Percentiles rank a stretch among this genome's conserved stretches.
These are phyloP conservation scores for Chrysanthemum lavandulifolium DNA, from an alignment of 129 eudicot genomes.

Conservation along the genomic window DNA sequence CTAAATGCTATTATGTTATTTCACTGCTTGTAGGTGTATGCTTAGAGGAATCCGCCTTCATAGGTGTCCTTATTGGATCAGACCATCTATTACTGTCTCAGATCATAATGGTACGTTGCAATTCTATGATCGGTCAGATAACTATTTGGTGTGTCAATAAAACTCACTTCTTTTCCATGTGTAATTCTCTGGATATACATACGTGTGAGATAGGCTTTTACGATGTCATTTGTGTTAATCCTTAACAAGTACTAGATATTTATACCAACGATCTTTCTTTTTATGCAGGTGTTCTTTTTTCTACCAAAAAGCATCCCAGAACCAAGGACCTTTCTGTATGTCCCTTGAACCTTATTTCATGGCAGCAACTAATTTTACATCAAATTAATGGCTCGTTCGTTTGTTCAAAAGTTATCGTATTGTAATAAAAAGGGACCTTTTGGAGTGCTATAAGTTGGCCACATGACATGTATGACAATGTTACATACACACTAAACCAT, in stretches of 20 bases:
- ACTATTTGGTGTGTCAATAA: no score
- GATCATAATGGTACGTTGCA: slow-evolving; percentile 69
- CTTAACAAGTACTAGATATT: neutral
- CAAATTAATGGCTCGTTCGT: neutral
- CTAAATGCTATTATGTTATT: neutral
- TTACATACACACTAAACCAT: neutral
- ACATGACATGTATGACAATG: neutral
- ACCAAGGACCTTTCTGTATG: slow-evolving; percentile 59
- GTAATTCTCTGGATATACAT: no score
- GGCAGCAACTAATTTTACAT: neutral
- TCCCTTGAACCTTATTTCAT: slow-evolving; percentile 3
- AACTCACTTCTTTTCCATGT: no score
- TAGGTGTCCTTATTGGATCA: slow-evolving; percentile 93
- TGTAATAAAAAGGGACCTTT: neutral
- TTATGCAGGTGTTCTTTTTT: slow-evolving; percentile 46
- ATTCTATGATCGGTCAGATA: no score
- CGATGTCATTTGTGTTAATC: no score
- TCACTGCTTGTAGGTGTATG: slow-evolving; percentile 68
- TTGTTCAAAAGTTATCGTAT: neutral
- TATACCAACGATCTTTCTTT: slow-evolving; percentile 1
- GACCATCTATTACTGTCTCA: slow-evolving; percentile 84
- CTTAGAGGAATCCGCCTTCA: slow-evolving; percentile 95
- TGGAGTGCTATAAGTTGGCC: neutral
- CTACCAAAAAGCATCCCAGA: slow-evolving; percentile 57
- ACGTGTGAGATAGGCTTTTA: no score